A percentile compares a stretch with the other conserved stretches of the same genome.
phyloP scores from a whole-genome alignment of 2,329 filamentous ascomycete species.

The Tolypocladium tundrense region DNA sequence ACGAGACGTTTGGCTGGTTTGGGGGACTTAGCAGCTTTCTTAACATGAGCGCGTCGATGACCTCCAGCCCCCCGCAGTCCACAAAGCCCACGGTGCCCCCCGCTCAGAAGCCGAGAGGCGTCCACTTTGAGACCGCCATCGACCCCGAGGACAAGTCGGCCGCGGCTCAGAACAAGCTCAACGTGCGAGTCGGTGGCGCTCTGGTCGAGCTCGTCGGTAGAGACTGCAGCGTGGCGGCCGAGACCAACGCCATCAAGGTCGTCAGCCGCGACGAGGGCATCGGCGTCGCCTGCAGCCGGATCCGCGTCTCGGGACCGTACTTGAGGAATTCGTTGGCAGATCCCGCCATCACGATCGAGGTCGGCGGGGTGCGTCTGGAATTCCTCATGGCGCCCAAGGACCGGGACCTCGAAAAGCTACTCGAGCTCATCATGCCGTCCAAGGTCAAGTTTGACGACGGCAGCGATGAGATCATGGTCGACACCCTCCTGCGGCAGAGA shows the following conservation, averaged over 20 bases:
- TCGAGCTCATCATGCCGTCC: slow-evolving; percentile 83
- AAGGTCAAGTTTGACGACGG: slow-evolving; percentile 78
- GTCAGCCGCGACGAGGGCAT: slow-evolving; percentile 65
- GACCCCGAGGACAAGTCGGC: slow-evolving; percentile 36
- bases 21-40: slow-evolving; percentile 86
- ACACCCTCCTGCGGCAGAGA: slow-evolving; percentile 78
- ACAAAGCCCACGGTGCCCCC: slow-evolving; percentile 25
- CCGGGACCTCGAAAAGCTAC: slow-evolving; percentile 67
- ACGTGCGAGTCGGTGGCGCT: slow-evolving; percentile 67
- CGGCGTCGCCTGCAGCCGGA: slow-evolving; percentile 62
- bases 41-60: slow-evolving; percentile 76
- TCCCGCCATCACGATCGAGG: slow-evolving; percentile 50
- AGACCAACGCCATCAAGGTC: slow-evolving; percentile 73
- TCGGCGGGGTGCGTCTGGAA: slow-evolving; percentile 60
- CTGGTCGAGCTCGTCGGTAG: slow-evolving; percentile 68
- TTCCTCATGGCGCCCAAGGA: slow-evolving; percentile 66
- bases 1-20: slow-evolving; percentile 81
- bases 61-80: slow-evolving; percentile 53
- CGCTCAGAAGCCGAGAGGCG: slow-evolving; percentile 40
- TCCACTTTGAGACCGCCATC: slow-evolving; percentile 46
- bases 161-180: slow-evolving; percentile 53
- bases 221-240: slow-evolving; percentile 62
- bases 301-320: slow-evolving; percentile 65
- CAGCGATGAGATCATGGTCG: slow-evolving; percentile 89
- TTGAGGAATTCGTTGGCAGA: slow-evolving; percentile 39